Percentiles rank a stretch among this genome's conserved stretches.
Conservation (phyloP, 805 yeast species). For the Kurtzmaniella fragi region DNA sequence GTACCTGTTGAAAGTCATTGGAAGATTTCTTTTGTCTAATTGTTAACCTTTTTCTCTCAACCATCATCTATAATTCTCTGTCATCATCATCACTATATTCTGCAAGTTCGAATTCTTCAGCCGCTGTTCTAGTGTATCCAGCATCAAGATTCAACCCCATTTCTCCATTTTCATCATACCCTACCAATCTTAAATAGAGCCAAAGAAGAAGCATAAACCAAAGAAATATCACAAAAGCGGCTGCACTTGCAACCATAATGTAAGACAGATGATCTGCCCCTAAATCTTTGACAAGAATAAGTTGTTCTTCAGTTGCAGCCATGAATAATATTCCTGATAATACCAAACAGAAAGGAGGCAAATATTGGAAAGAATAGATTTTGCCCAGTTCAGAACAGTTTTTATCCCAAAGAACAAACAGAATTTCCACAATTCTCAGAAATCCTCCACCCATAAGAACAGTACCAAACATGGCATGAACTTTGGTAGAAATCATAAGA, state of each 20-base stretch:
- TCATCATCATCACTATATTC: conserved; percentile 26
- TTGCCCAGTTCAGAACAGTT: conserved; percentile 33
- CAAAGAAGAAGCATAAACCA: conserved; percentile 60
- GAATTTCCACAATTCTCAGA: conserved; percentile 71
- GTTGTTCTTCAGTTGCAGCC: conserved; percentile 91
- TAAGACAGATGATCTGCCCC: conserved; percentile 87
- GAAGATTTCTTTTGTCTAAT: no score
- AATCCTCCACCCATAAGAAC: conserved; percentile 77
- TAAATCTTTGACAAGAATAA: conserved; percentile 60
- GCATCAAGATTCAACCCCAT: conserved; percentile 5
- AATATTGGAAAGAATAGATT: conserved; percentile 71
- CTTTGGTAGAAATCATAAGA: conserved; percentile 72
- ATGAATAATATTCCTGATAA: conserved; percentile 79
- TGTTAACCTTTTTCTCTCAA: no score
- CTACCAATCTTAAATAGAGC: conserved; percentile 47
- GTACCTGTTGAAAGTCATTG: no score
- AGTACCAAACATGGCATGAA: conserved; percentile 82
- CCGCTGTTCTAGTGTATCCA: conserved; percentile 13
- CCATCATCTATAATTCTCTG: no score
- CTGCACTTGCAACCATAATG: conserved; percentile 62
- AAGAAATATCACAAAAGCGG: conserved; percentile 66
- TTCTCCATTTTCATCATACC: conserved; percentile 38
- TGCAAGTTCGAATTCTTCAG: conserved; percentile 30
- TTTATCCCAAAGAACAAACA: conserved; percentile 66
- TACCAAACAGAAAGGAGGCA: conserved; percentile 78